These are phyloP conservation scores for Odonthalia washingtoniensis DNA, from an alignment of 31 red algal species.

Conservation along the genomic window DNA sequence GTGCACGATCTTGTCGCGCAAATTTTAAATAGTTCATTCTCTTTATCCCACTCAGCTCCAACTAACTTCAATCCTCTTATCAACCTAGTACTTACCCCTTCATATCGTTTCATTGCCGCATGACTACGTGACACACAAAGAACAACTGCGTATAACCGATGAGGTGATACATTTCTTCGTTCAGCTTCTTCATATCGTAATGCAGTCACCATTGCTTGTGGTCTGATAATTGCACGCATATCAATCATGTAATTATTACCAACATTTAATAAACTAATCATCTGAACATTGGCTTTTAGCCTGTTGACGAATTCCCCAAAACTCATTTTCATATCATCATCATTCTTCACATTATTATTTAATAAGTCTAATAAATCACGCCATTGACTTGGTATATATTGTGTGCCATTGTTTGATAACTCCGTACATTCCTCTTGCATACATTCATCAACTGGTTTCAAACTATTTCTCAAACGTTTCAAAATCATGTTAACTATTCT, in stretches of 20 bases:
- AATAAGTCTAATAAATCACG: no score
- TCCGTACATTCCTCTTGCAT: neutral
- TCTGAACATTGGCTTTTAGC: no score
- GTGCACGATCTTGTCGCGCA: neutral
- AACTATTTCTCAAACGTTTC: neutral
- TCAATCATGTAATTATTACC: constrained; percentile 13
- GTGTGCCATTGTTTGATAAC: neutral
- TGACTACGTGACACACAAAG: neutral
- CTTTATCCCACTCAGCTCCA: constrained; percentile 43
- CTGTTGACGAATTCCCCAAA: no score
- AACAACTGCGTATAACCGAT: constrained; percentile 11
- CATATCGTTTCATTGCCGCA: neutral
- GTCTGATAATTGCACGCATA: constrained; percentile 23
- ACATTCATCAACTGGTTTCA: neutral
- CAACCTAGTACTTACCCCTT: neutral
- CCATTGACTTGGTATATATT: no score
- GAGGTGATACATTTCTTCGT: constrained; percentile 4
- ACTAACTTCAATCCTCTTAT: constrained; percentile 27
- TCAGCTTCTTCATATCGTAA: constrained; percentile 36
- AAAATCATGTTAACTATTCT: neutral
- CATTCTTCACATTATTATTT: no score
- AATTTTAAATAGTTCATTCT: constrained; percentile 25
- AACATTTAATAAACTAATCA: no score
- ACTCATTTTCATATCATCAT: no score
- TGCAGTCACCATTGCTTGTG: constrained; percentile 37